Evolutionary conservation across 768 basidiomycete species (phyloP).

Genomic region (Suillus paluster): DNA sequence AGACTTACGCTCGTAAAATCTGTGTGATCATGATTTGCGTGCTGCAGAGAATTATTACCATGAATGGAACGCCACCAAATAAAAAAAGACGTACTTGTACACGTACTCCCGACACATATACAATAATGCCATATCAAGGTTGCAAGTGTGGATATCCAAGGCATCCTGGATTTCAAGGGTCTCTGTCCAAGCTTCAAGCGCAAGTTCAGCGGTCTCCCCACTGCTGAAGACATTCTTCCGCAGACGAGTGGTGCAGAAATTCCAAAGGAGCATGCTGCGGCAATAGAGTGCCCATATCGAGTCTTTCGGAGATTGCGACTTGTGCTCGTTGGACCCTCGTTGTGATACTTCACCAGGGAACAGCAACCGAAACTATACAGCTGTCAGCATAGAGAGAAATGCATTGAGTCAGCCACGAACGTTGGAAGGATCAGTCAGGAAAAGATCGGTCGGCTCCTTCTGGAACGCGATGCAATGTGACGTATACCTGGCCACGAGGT

Average conservation of each 20-base stretch:
- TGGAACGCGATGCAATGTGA: slow-evolving; percentile 71
- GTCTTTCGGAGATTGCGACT: slow-evolving; percentile 66
- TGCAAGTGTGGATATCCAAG: slow-evolving; percentile 70
- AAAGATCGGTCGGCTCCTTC: slow-evolving; percentile 58
- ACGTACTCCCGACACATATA: slow-evolving; percentile 74
- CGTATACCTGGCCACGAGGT: slow-evolving; percentile 68
- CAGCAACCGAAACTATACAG: slow-evolving; percentile 45
- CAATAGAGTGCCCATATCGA: slow-evolving; percentile 84
- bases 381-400: slow-evolving; percentile 7
- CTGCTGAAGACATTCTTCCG: slow-evolving; percentile 44
- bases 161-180: slow-evolving; percentile 68
- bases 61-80: neutral
- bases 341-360: slow-evolving; percentile 78
- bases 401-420: slow-evolving; percentile 44
- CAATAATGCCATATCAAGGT: slow-evolving; percentile 67
- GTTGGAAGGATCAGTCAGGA: slow-evolving; percentile 66
- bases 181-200: slow-evolving; percentile 68
- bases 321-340: slow-evolving; percentile 46
- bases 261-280: slow-evolving; percentile 83
- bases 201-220: slow-evolving; percentile 62
- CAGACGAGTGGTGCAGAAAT: slow-evolving; percentile 60
- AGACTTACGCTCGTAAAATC: slow-evolving; percentile 63
- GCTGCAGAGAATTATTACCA: slow-evolving; percentile 40
- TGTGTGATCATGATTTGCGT: slow-evolving; percentile 68
- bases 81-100: slow-evolving; percentile 60